These are phyloP conservation scores for Talaromyces stipitatus DNA, from an alignment of 495 filamentous ascomycete genomes.

Conservation along the genomic window DNA sequence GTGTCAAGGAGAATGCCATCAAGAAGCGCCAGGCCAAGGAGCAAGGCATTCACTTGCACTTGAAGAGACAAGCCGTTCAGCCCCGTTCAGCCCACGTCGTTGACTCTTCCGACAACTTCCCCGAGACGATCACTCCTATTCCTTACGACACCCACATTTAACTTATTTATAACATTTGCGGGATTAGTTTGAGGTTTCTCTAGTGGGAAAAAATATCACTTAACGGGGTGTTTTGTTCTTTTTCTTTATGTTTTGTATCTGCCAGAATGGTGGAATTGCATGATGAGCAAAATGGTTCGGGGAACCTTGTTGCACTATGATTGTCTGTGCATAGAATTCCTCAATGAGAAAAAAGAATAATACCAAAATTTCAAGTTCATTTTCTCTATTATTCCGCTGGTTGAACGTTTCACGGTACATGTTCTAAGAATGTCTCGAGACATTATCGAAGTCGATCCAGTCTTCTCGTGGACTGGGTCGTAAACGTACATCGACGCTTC, in stretches of 20 bases:
- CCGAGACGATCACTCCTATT: conserved; percentile 86
- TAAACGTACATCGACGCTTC: neutral
- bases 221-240: conserved; percentile 40
- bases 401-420: too few species aligned
- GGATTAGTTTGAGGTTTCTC: conserved; percentile 13
- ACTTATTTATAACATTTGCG: conserved; percentile 21
- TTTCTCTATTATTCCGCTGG: neutral
- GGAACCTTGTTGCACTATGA: conserved; percentile 26
- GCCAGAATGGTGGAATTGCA: conserved; percentile 33
- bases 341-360: conserved; percentile 43
- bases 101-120: conserved; percentile 63
- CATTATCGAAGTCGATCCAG: neutral
- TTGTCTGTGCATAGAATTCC: conserved; percentile 45
- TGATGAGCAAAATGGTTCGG: conserved; percentile 22
- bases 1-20: conserved; percentile 91
- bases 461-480: neutral
- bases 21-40: conserved; percentile 88
- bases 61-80: conserved; percentile 81
- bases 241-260: conserved; percentile 27
- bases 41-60: conserved; percentile 73
- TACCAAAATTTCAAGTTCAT: conserved; percentile 32
- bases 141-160: conserved; percentile 98
- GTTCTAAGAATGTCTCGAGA: too few species aligned
- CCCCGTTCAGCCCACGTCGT: conserved; percentile 77
- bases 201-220: too few species aligned